These are phyloP conservation scores for Fusarium bulbicola DNA, from an alignment of 2,329 filamentous ascomycete species.

Conservation along the genomic window DNA sequence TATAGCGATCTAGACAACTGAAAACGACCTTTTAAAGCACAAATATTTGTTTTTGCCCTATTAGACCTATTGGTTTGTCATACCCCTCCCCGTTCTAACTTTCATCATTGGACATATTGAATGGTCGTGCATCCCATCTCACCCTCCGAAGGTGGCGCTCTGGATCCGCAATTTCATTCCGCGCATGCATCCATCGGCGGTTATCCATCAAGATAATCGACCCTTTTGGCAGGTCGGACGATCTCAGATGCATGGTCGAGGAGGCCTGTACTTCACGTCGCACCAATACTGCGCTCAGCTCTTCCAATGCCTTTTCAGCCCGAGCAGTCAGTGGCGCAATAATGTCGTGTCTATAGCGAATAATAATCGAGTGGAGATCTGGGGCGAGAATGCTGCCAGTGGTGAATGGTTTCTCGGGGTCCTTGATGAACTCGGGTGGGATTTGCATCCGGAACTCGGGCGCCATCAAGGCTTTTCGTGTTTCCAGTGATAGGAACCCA, in stretches of 20 bases:
- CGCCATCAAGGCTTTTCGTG: constrained; percentile 32
- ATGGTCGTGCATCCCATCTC: constrained; percentile 47
- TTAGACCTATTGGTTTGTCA: rapidly evolving
- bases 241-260: constrained; percentile 39
- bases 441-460: constrained; percentile 47
- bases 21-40: rapidly evolving
- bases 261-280: constrained; percentile 9
- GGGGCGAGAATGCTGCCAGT: constrained; percentile 36
- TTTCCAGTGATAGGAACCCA: constrained; percentile 37
- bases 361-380: constrained; percentile 9
- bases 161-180: constrained; percentile 46
- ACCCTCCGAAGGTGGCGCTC: constrained; percentile 48
- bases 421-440: constrained; percentile 49
- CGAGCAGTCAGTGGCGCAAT: constrained; percentile 39
- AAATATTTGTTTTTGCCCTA: rapidly evolving
- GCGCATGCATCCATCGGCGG: constrained; percentile 48
- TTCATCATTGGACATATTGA: background rate
- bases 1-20: rapidly evolving
- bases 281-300: constrained; percentile 37
- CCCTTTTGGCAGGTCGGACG: constrained; percentile 40
- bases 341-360: constrained; percentile 48
- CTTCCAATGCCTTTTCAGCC: constrained; percentile 35
- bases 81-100: rapidly evolving
- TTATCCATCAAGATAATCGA: constrained; percentile 48
- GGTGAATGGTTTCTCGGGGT: constrained; percentile 24